Conservation (phyloP, 345 rosid genomes). For the Rubroshorea leprosula region DNA sequence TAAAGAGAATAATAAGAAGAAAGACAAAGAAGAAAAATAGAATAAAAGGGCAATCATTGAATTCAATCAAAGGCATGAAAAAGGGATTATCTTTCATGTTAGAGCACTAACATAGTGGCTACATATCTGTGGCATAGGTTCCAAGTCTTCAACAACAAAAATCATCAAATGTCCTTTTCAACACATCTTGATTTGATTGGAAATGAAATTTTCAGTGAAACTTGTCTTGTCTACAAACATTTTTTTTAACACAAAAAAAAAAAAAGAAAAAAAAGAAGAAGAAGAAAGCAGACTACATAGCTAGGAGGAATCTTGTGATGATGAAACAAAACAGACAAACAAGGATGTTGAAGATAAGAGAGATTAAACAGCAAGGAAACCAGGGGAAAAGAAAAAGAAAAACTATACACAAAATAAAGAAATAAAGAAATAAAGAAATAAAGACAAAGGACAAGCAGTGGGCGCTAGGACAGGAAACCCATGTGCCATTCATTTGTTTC, state of each 20-base stretch:
- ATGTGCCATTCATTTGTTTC: conserved; percentile 18
- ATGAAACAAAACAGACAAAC: not conserved
- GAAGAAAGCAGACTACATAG: too few species aligned
- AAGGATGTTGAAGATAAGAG: not conserved
- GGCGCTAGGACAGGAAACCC: conserved; percentile 15
- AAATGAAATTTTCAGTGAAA: too few species aligned
- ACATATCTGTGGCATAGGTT: too few species aligned
- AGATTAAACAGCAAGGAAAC: not conserved
- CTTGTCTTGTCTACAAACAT: too few species aligned
- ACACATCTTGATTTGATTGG: too few species aligned
- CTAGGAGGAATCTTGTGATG: too few species aligned
- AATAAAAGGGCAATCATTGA: not conserved
- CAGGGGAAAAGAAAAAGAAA: not conserved
- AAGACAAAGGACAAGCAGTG: conserved; percentile 4
- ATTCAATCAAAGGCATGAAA: not conserved
- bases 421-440: not conserved
- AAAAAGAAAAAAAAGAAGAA: too few species aligned
- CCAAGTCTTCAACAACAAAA: too few species aligned
- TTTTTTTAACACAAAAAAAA: too few species aligned
- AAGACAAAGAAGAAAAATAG: too few species aligned
- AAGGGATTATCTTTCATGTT: not conserved
- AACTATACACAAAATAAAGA: not conserved
- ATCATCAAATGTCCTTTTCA: too few species aligned
- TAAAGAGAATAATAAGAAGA: too few species aligned
- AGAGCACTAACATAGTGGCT: not conserved